These are phyloP conservation scores for Penstemon eatonii DNA, from an alignment of 257 asterid species.

Conservation along the genomic window DNA sequence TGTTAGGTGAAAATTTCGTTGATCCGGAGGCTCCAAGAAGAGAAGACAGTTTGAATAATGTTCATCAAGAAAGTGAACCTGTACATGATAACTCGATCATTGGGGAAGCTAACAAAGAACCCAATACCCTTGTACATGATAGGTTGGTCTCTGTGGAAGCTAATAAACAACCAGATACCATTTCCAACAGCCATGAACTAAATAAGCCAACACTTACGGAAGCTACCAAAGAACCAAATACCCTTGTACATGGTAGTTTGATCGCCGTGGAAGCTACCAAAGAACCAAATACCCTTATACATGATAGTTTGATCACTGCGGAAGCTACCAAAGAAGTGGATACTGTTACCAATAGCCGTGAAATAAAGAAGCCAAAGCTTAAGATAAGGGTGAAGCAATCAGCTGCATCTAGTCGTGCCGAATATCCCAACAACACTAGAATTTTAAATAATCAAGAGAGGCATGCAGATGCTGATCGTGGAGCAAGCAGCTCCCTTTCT, in stretches of 20 bases:
- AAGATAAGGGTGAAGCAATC: slow-evolving; percentile 77
- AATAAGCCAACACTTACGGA: no score
- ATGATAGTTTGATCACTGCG: slow-evolving; percentile 30
- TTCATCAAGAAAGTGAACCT: slow-evolving; percentile 32
- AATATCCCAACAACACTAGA: slow-evolving; percentile 42
- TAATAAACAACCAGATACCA: slow-evolving; percentile 51
- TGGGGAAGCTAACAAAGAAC: slow-evolving; percentile 25
- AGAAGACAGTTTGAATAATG: slow-evolving; percentile 20
- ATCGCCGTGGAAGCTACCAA: slow-evolving; percentile 27
- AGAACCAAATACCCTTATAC: slow-evolving; percentile 24
- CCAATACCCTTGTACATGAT: slow-evolving; percentile 31
- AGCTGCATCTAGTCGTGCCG: slow-evolving; percentile 63
- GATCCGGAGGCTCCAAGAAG: slow-evolving; percentile 38
- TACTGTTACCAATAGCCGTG: slow-evolving; percentile 46
- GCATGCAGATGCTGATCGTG: slow-evolving; percentile 56
- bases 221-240: no score
- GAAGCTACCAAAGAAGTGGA: slow-evolving; percentile 55
- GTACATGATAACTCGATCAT: slow-evolving; percentile 30
- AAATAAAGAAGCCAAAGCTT: slow-evolving; percentile 70
- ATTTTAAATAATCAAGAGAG: slow-evolving; percentile 48
- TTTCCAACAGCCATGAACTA: slow-evolving; percentile 40
- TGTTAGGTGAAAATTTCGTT: slow-evolving; percentile 27
- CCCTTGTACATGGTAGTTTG: slow-evolving; percentile 32
- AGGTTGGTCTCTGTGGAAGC: slow-evolving; percentile 38
- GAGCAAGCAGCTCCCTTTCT: slow-evolving; percentile 86